Base-by-base conservation (phyloP, 2,329 filamentous ascomycete species). In the Fusarium sp. region DNA sequence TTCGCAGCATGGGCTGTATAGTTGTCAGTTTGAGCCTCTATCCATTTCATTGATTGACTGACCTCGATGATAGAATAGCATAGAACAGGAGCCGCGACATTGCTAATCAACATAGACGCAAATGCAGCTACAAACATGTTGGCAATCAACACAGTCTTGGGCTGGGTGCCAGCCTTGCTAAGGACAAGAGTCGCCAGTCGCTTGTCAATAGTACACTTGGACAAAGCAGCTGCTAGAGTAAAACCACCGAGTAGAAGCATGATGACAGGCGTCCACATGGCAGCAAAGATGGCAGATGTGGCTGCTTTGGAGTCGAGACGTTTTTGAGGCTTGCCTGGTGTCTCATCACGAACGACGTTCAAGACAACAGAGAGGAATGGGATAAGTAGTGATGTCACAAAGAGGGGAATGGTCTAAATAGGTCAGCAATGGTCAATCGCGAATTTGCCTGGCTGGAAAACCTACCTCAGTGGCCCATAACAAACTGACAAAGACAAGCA, bases 261-360 rank as follows among this genome's bases (percentile, higher is more conserved):
- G 76, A 99, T 99, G 63, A 99, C 96, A 0, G 96, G 96, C 7
- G 96, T 98, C 96, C 96, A 99, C 96, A 99, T 99, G 33, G 96
- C 92, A 9, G 94, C 88, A 78, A 99, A 98, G 66, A 98, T 93
- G 78, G 93, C 96, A 35, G 89, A 87, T 0, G 96, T 94, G 1
- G 96, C 95, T 48, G 90, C 88, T 81, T 95, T 95, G 7, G 95
- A 90, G n/a, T 89, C 88, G 12, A 99, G 87, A 28, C 96, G 90
- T 49, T 85, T 84, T 69, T 94, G 87, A 2, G 92, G 91, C 76
- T 82, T 80, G 63, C 72, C 75, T 6, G 79, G 76, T 10, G 91
- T 89, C 60, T 97, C 94, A 38, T 92, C 90, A 38, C 94, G 91
- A 70, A 98, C 94, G 28, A 99, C 95, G 48, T 90, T 90, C 51